These are phyloP conservation scores for Citrus inodora DNA, from an alignment of 345 rosid genomes.

Conservation along the genomic window DNA sequence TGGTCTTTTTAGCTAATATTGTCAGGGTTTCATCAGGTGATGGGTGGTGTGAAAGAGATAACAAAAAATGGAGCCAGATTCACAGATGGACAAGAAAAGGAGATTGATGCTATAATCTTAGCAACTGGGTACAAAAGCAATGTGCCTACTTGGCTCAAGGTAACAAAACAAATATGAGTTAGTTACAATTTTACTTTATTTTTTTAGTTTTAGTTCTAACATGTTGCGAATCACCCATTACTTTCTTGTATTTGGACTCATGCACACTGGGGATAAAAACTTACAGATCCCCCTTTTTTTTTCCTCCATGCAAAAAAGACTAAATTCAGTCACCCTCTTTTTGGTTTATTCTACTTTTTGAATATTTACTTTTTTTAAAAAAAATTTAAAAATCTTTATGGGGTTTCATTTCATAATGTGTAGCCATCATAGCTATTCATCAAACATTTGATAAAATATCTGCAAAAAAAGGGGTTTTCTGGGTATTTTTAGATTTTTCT, in stretches of 20 bases:
- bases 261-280: conserved; percentile 21
- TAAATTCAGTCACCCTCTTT: conserved; percentile 24
- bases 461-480: neutral
- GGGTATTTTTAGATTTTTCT: neutral
- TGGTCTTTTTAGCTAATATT: neutral
- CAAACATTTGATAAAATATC: neutral
- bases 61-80: conserved; percentile 66
- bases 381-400: neutral
- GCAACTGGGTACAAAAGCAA: conserved; percentile 96
- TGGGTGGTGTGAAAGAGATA: conserved; percentile 68
- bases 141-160: conserved; percentile 93
- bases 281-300: conserved; percentile 25
- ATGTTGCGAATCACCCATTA: conserved; percentile 37
- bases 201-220: conserved; percentile 36
- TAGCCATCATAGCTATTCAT: conserved; percentile 7
- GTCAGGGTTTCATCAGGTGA: conserved; percentile 42
- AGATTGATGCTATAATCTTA: conserved; percentile 69
- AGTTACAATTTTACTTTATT: neutral
- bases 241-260: conserved; percentile 38
- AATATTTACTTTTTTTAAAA: neutral
- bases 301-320: conserved; percentile 39
- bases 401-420: neutral
- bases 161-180: conserved; percentile 17
- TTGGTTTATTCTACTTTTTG: conserved; percentile 18
- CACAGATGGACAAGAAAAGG: conserved; percentile 70